A percentile compares a stretch with the other conserved stretches of the same genome.
Conservation (phyloP, 306 rosid species). For the Ormosia emarginata region DNA sequence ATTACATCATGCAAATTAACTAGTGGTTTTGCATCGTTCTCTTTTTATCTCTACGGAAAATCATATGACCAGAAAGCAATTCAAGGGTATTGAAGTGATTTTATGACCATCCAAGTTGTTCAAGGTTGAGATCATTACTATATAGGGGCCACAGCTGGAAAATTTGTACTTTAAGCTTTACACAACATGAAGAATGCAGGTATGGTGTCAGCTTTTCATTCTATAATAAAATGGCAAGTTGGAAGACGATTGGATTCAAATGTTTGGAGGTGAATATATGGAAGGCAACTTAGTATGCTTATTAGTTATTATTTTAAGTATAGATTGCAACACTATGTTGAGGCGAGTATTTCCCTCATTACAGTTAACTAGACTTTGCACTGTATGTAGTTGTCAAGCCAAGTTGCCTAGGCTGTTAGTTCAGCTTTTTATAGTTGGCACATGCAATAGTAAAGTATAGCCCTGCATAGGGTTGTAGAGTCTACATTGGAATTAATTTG, state of each 20-base stretch:
- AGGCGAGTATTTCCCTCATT: neutral
- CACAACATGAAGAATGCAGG: neutral
- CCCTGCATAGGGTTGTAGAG: too few relatives aligned
- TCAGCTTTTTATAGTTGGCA: neutral
- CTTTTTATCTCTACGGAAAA: neutral
- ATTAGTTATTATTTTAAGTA: too few relatives aligned
- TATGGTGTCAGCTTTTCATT: neutral
- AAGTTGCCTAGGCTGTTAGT: neutral
- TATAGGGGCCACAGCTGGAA: neutral
- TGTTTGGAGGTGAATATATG: too few relatives aligned
- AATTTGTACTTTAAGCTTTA: neutral
- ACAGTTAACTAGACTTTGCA: too few relatives aligned
- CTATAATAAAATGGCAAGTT: too few relatives aligned
- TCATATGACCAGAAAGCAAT: neutral
- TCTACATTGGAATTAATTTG: too few relatives aligned
- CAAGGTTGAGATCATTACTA: neutral
- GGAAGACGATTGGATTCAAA: too few relatives aligned
- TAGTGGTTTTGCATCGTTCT: neutral
- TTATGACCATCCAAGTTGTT: conserved; percentile 9
- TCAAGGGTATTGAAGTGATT: neutral
- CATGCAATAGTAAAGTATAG: neutral
- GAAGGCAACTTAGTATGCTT: too few relatives aligned
- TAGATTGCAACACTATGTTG: neutral
- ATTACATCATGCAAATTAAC: neutral
- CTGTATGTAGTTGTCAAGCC: neutral